phyloP scores from a whole-genome alignment of 2,329 filamentous ascomycete genomes.

The Graphilbum sp. region DNA sequence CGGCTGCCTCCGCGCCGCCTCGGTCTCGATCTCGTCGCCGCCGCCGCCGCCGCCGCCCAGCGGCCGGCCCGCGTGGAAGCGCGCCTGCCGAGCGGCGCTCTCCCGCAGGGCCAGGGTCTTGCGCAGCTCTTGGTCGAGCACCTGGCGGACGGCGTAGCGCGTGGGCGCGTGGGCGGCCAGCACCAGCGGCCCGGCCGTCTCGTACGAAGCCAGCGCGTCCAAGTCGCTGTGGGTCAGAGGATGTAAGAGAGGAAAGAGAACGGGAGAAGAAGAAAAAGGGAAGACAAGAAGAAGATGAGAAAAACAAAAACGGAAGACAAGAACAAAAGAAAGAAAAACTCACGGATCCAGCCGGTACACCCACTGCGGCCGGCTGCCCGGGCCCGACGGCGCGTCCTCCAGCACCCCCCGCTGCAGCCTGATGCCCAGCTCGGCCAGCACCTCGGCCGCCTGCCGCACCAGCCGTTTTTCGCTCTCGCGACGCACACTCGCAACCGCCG shows the following conservation, averaged over 20 bases:
- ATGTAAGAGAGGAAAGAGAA: neutral
- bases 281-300: no score
- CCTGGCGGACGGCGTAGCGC: constrained; percentile 84
- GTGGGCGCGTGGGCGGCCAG: constrained; percentile 51
- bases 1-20: neutral
- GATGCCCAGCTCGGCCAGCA: constrained; percentile 71
- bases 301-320: no score
- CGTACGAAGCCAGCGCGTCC: constrained; percentile 63
- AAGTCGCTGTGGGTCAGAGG: constrained; percentile 33
- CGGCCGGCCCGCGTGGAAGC: constrained; percentile 38
- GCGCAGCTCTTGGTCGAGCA: constrained; percentile 77
- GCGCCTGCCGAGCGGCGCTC: constrained; percentile 46
- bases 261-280: no score
- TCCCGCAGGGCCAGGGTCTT: constrained; percentile 54
- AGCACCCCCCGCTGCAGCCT: constrained; percentile 67
- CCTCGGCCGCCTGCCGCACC: constrained; percentile 61
- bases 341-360: constrained; percentile 92
- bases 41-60: constrained; percentile 10
- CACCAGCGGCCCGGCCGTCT: constrained; percentile 42
- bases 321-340: constrained; percentile 21
- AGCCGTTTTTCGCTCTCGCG: constrained; percentile 72
- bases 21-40: neutral
- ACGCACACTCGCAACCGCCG: constrained; percentile 55
- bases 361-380: constrained; percentile 45
- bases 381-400: constrained; percentile 32